These are phyloP conservation scores for Fusarium bulbicola DNA, from an alignment of 2,329 filamentous ascomycete genomes.

Conservation along the genomic window DNA sequence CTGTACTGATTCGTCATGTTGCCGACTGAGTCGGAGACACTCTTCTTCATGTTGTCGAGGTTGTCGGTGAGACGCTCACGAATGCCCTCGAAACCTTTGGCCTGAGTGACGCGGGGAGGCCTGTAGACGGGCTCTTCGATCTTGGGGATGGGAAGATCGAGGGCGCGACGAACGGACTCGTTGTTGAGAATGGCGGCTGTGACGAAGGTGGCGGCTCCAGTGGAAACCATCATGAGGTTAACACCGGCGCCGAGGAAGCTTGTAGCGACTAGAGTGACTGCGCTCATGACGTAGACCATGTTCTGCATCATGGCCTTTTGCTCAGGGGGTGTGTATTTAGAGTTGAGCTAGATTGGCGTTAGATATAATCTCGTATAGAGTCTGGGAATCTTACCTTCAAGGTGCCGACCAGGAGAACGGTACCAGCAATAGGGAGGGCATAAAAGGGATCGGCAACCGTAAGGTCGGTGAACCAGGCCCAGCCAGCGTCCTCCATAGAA, in stretches of 20 bases:
- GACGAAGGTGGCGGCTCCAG: conserved; percentile 50
- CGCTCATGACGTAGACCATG: conserved; percentile 55
- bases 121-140: conserved; percentile 46
- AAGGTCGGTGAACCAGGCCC: conserved; percentile 83
- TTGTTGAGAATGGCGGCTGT: conserved; percentile 52
- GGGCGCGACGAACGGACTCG: conserved; percentile 48
- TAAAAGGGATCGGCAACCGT: conserved; percentile 80
- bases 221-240: conserved; percentile 58
- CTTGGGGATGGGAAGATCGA: conserved; percentile 50
- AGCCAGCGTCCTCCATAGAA: conserved; percentile 73
- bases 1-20: conserved; percentile 48
- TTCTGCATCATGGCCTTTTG: conserved; percentile 52
- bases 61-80: conserved; percentile 47
- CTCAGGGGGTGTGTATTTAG: conserved; percentile 45
- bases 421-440: conserved; percentile 72
- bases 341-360: conserved; percentile 47
- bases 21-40: conserved; percentile 46
- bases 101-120: conserved; percentile 44
- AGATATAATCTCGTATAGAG: conserved; percentile 3
- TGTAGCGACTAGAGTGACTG: conserved; percentile 55
- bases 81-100: conserved; percentile 38
- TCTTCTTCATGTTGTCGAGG: conserved; percentile 51
- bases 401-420: conserved; percentile 64
- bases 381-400: conserved; percentile 56
- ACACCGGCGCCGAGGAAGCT: conserved; percentile 58